Evolutionary conservation across 1,284 basidiomycete genomes (phyloP).

Genomic region (Sparassis latifolia): DNA sequence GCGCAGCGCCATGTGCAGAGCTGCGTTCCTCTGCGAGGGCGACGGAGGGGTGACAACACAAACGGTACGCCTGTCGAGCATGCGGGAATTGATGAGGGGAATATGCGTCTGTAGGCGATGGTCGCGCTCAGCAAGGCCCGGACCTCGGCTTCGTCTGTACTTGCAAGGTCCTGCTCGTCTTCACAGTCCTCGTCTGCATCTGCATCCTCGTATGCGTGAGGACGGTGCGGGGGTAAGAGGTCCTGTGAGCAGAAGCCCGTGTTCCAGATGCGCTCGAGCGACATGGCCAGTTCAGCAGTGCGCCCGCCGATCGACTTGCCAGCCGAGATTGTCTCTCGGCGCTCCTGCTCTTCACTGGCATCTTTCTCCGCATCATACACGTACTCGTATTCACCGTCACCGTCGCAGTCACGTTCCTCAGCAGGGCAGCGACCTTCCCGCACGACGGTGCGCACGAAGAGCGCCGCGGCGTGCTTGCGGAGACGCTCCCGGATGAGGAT

Average conservation of each 20-base stretch:
- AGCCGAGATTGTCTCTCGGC: slow-evolving; percentile 44
- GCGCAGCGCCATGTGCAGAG: slow-evolving; percentile 37
- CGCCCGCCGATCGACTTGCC: slow-evolving; percentile 55
- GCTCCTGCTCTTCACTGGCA: slow-evolving; percentile 29
- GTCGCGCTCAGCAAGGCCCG: slow-evolving; percentile 48
- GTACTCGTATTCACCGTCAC: slow-evolving; percentile 10
- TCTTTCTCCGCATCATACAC: slow-evolving; percentile 31
- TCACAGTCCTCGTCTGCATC: slow-evolving; percentile 24
- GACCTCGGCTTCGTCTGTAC: slow-evolving; percentile 35
- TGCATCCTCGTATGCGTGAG: slow-evolving; percentile 16
- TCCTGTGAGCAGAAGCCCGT: slow-evolving; percentile 25
- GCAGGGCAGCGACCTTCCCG: slow-evolving; percentile 14
- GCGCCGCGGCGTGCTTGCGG: slow-evolving; percentile 38
- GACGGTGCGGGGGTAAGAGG: slow-evolving; percentile 14
- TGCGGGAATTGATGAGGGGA: slow-evolving; percentile 35
- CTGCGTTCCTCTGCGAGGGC: slow-evolving; percentile 36
- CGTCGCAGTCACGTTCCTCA: slow-evolving; percentile 15
- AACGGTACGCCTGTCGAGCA: slow-evolving; percentile 29
- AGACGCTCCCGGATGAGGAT: slow-evolving; percentile 43
- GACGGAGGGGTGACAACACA: slow-evolving; percentile 51
- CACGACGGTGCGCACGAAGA: slow-evolving; percentile 46
- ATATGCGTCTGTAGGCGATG: slow-evolving; percentile 51
- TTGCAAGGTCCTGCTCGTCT: slow-evolving; percentile 30
- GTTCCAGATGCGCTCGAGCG: slow-evolving; percentile 49
- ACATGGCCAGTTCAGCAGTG: slow-evolving; percentile 44